These are phyloP conservation scores for Inonotus obliquus DNA, from an alignment of 1,284 basidiomycete species.

Conservation along the genomic window DNA sequence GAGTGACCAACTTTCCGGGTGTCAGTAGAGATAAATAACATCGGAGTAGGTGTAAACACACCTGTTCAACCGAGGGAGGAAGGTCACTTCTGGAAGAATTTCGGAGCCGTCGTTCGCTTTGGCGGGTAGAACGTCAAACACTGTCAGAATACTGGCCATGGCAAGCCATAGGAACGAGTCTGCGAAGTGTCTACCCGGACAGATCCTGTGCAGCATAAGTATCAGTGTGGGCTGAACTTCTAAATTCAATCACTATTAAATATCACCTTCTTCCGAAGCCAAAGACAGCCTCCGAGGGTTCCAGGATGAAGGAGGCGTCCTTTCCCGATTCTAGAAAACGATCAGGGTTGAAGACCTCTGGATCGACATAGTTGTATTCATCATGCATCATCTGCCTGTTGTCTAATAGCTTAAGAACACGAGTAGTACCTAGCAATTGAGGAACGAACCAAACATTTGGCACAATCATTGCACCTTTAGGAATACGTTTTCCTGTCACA, in stretches of 20 bases:
- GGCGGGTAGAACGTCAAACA: conserved; percentile 11
- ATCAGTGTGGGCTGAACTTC: not conserved
- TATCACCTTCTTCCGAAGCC: conserved; percentile 5
- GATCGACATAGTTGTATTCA: conserved; percentile 7
- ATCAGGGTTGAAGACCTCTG: conserved; percentile 8
- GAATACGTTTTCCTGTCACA: conserved; percentile 13
- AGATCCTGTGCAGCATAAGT: conserved; percentile 16
- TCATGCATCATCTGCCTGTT: conserved; percentile 17
- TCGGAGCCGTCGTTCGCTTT: conserved; percentile 15
- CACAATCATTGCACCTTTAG: conserved; percentile 9
- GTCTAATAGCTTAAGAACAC: not conserved
- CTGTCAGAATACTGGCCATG: conserved; percentile 12
- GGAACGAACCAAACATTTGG: conserved; percentile 17
- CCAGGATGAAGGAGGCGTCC: not conserved
- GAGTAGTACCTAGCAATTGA: not conserved
- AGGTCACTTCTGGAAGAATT: conserved; percentile 17
- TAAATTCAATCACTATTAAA: conserved; percentile 17
- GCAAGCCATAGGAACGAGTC: conserved; percentile 18
- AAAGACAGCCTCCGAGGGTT: not conserved
- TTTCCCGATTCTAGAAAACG: not conserved
- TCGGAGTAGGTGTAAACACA: not conserved
- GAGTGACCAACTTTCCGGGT: not conserved
- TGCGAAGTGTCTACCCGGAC: conserved; percentile 24
- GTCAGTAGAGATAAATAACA: not conserved
- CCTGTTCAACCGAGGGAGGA: not conserved